Percentiles rank a stretch among this genome's conserved stretches.
phyloP scores from a whole-genome alignment of 495 filamentous ascomycete genomes.

The Cercophora samala region DNA sequence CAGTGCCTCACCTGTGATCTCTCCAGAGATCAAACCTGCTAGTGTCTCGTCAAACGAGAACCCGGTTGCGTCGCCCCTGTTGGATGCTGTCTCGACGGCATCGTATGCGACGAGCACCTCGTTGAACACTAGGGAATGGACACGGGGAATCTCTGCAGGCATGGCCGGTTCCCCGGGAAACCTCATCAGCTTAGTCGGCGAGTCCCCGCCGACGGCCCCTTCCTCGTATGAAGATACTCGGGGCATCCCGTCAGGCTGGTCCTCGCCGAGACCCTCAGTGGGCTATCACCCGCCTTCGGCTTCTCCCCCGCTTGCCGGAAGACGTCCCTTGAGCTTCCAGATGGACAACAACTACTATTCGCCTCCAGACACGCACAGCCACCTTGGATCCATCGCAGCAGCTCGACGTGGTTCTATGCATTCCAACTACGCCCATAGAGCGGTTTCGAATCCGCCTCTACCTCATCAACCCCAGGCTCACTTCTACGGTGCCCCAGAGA shows the following conservation, averaged over 20 bases:
- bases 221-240: conserved; percentile 54
- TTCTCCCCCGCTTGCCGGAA: conserved; percentile 45
- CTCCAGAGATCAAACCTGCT: conserved; percentile 43
- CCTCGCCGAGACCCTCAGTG: conserved; percentile 37
- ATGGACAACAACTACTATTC: conserved; percentile 44
- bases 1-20: conserved; percentile 40
- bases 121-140: conserved; percentile 53
- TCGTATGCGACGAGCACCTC: conserved; percentile 47
- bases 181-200: conserved; percentile 51
- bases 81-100: conserved; percentile 46
- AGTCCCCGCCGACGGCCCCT: conserved; percentile 51
- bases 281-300: conserved; percentile 43
- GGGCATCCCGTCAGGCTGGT: conserved; percentile 43
- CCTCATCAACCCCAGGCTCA: conserved; percentile 81
- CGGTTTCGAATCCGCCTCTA: conserved; percentile 59
- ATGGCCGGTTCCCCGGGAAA: conserved; percentile 55
- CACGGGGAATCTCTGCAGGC: conserved; percentile 41
- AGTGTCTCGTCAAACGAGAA: conserved; percentile 38
- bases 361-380: conserved; percentile 43
- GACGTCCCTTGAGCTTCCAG: conserved; percentile 52
- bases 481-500: conserved; percentile 61
- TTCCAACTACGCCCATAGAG: conserved; percentile 49
- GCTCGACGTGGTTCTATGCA: conserved; percentile 58
- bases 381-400: conserved; percentile 40
- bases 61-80: conserved; percentile 38